Conservation (phyloP, 2,329 filamentous ascomycete species). For the Ascomycota sp. region DNA sequence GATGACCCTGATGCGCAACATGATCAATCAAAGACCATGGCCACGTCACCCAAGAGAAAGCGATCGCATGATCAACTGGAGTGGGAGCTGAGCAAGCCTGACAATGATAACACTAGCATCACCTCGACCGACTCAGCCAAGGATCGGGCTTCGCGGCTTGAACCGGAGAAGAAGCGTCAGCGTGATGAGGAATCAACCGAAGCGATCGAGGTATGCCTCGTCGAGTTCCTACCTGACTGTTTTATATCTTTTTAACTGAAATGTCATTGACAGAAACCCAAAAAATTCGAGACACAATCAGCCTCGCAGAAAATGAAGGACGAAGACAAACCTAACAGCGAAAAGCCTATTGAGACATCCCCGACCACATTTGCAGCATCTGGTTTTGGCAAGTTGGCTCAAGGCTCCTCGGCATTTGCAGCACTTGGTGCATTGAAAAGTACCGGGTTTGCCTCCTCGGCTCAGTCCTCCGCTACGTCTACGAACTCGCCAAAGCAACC, state of each 20-base stretch:
- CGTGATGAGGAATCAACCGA: slow-evolving; percentile 27
- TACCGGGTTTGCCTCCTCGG: no score
- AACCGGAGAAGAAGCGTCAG: slow-evolving; percentile 45
- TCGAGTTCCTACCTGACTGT: no score
- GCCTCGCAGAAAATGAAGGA: no score
- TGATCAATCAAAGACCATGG: slow-evolving; percentile 23
- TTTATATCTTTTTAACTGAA: no score
- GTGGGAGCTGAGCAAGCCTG: slow-evolving; percentile 19
- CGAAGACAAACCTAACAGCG: slow-evolving; percentile 7
- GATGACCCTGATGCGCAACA: slow-evolving; percentile 13
- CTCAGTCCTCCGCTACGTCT: slow-evolving; percentile 11
- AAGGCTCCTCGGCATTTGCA: slow-evolving; percentile 44
- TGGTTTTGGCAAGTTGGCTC: slow-evolving; percentile 44
- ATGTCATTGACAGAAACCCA: no score
- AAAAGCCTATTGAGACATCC: slow-evolving; percentile 22
- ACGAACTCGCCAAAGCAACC: slow-evolving; percentile 4
- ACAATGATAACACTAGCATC: slow-evolving; percentile 21
- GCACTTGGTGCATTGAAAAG: no score
- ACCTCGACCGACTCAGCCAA: slow-evolving; percentile 24
- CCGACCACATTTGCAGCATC: slow-evolving; percentile 46
- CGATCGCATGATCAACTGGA: slow-evolving; percentile 39
- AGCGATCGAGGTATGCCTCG: slow-evolving; percentile 12
- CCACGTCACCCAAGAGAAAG: slow-evolving; percentile 47
- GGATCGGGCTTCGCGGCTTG: slow-evolving; percentile 23
- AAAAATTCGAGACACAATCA: no score